Conservation (phyloP, 345 rosid genomes). For the Gossypium anomalum region DNA sequence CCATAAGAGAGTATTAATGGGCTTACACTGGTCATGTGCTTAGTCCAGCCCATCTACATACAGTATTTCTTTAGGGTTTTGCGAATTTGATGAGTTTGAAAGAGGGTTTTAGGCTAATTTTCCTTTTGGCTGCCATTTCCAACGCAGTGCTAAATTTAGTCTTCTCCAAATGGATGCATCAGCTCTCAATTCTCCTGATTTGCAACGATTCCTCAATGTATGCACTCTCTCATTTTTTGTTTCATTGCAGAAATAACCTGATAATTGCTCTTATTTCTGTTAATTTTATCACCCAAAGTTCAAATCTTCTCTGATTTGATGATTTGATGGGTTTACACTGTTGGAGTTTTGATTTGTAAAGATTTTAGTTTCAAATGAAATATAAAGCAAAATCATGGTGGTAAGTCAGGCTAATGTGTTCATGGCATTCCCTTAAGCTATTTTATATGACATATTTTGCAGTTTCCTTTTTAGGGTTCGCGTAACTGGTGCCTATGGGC, state of each 20-base stretch:
- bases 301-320: not conserved
- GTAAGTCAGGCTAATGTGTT: not conserved
- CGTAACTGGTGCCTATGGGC: not conserved
- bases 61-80: not conserved
- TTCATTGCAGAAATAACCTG: not conserved
- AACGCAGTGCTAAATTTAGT: too few relatives aligned
- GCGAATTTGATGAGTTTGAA: not conserved
- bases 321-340: not conserved
- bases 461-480: not conserved
- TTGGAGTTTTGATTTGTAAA: not conserved
- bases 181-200: not conserved
- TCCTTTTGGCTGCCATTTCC: not conserved
- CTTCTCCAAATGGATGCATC: not conserved
- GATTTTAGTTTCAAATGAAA: not conserved
- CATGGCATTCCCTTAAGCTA: not conserved
- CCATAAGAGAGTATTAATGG: too few relatives aligned
- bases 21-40: not conserved
- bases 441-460: not conserved
- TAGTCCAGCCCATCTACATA: not conserved
- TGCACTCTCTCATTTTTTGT: not conserved
- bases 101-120: not conserved
- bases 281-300: not conserved
- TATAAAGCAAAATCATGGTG: not conserved
- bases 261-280: not conserved
- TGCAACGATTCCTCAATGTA: conserved; percentile 10